phyloP scores from a whole-genome alignment of 2,329 filamentous ascomycete species.

The Cryphonectria parasitica region DNA sequence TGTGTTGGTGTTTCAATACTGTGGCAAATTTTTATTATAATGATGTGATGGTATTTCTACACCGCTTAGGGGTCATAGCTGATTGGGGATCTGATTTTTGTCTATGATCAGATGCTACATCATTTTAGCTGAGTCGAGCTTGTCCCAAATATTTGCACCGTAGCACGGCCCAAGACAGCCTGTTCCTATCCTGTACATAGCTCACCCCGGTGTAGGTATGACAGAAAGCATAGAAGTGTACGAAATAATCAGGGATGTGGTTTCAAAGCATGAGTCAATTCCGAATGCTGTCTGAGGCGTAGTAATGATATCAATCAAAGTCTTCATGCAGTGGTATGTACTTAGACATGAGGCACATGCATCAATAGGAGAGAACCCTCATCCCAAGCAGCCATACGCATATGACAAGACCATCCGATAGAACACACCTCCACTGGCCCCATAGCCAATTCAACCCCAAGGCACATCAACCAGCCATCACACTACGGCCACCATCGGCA shows the following conservation, averaged over 20 bases:
- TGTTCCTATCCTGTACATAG: too few species aligned
- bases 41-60: neutral
- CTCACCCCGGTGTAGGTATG: too few species aligned
- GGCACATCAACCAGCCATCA: constrained; percentile 44
- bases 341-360: too few species aligned
- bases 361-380: neutral
- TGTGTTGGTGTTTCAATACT: constrained; percentile 16
- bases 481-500: constrained; percentile 48
- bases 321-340: too few species aligned
- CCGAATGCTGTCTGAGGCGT: too few species aligned
- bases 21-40: constrained; percentile 8
- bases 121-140: too few species aligned
- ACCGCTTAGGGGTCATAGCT: neutral
- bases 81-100: neutral
- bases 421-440: neutral
- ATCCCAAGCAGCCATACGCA: neutral
- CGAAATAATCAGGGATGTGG: too few species aligned
- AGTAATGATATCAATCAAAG: too few species aligned
- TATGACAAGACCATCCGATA: neutral
- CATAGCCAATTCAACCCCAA: neutral
- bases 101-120: too few species aligned
- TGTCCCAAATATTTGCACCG: too few species aligned
- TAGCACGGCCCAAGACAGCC: too few species aligned
- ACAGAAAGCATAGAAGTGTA: too few species aligned
- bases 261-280: neutral